phyloP scores from a whole-genome alignment of 345 rosid genomes.

The Eucalyptus urophylla region DNA sequence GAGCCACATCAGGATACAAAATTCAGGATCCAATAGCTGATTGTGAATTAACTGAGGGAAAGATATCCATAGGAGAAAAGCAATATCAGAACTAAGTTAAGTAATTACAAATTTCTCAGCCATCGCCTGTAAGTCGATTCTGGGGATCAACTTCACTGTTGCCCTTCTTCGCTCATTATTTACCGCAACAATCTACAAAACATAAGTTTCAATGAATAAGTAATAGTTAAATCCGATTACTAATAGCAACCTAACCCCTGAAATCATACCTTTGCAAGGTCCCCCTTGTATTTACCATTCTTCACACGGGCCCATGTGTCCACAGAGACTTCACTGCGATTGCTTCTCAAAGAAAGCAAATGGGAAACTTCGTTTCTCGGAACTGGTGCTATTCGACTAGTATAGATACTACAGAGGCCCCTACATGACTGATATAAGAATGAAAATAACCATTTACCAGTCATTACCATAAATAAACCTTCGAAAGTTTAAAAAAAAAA shows the following conservation, averaged over 20 bases:
- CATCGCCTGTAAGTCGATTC: constrained; percentile 75
- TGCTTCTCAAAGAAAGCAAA: constrained; percentile 43
- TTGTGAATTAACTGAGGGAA: background rate
- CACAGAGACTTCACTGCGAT: constrained; percentile 28
- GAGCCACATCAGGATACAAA: background rate
- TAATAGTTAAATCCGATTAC: background rate
- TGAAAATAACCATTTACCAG: background rate
- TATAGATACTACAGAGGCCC: constrained; percentile 53
- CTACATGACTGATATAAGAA: constrained; percentile 54
- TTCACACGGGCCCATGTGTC: constrained; percentile 89
- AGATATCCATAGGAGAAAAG: background rate
- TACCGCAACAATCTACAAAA: constrained; percentile 74
- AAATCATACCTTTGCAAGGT: constrained; percentile 61
- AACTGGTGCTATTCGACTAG: constrained; percentile 42
- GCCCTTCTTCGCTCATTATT: constrained; percentile 49
- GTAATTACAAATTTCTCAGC: constrained; percentile 59
- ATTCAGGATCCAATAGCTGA: background rate
- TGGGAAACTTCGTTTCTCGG: constrained; percentile 55
- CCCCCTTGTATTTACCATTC: constrained; percentile 93
- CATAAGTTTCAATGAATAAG: background rate
- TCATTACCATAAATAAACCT: background rate
- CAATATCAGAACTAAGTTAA: background rate
- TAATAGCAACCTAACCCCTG: background rate
- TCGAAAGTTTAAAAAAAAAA: background rate
- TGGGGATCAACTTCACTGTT: constrained; percentile 81